Percentiles rank a stretch among this genome's conserved stretches.
These are phyloP conservation scores for Fraxinus sp. DNA, from an alignment of 305 asterid genomes.

Conservation along the genomic window DNA sequence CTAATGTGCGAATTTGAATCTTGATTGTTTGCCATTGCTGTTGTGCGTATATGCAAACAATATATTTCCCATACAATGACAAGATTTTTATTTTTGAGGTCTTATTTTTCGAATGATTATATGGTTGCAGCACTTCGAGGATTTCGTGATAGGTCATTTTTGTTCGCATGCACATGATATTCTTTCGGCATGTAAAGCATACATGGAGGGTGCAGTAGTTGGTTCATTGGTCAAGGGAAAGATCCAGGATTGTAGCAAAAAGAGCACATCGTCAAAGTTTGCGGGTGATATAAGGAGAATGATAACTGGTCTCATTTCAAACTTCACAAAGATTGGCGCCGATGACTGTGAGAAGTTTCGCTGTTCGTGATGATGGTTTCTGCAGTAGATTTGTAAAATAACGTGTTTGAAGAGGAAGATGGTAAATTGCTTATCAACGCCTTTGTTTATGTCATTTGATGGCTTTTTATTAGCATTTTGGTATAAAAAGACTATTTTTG, in stretches of 20 bases:
- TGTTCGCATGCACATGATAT: constrained; percentile 37
- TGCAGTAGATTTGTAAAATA: background rate
- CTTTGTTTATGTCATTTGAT: background rate
- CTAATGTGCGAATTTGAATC: background rate
- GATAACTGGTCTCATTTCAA: constrained; percentile 45
- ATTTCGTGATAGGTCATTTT: constrained; percentile 53
- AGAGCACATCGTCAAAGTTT: constrained; percentile 21
- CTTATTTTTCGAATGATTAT: background rate
- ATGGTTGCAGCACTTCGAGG: constrained; percentile 49
- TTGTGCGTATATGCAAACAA: background rate
- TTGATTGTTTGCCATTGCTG: background rate
- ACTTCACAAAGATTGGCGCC: constrained; percentile 45
- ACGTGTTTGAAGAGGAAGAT: background rate
- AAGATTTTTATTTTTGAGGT: background rate
- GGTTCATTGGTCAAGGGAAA: constrained; percentile 45
- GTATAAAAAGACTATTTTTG: background rate
- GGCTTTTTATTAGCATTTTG: background rate
- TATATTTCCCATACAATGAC: background rate
- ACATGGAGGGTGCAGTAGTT: constrained; percentile 46
- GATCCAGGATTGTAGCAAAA: constrained; percentile 21
- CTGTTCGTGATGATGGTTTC: background rate
- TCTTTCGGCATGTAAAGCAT: constrained; percentile 50
- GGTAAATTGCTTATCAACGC: background rate
- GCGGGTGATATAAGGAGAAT: constrained; percentile 34
- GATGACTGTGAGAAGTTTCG: constrained; percentile 49